A percentile compares a stretch with the other conserved stretches of the same genome.
Conservation (phyloP, 371 early-diverging fungal genomes). For the Mucor saturninus region DNA sequence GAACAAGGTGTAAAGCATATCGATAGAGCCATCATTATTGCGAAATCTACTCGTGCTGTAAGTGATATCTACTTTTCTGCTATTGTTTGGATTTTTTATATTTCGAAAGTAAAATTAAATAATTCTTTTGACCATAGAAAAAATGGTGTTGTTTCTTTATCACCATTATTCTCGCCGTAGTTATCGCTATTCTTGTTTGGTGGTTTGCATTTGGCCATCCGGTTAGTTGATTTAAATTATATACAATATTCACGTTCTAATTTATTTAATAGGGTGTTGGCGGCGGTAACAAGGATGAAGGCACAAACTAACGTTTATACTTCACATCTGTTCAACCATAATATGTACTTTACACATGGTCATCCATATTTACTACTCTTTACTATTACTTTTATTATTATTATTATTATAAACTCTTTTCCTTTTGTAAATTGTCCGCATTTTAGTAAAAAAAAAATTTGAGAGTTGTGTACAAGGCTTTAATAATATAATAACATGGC, state of each 20-base stretch:
- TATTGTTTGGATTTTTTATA: background rate
- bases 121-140: slow-evolving; percentile 45
- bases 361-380: background rate
- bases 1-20: slow-evolving; percentile 77
- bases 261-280: slow-evolving; percentile 21
- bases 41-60: slow-evolving; percentile 77
- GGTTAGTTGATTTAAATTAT: slow-evolving; percentile 19
- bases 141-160: slow-evolving; percentile 70
- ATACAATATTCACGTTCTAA: background rate
- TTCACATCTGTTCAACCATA: background rate
- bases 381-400: background rate
- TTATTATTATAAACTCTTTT: background rate
- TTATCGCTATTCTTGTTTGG: slow-evolving; percentile 58
- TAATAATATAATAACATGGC: background rate
- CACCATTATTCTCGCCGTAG: slow-evolving; percentile 52
- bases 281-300: slow-evolving; percentile 2
- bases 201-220: slow-evolving; percentile 56
- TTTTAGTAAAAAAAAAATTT: background rate
- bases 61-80: slow-evolving; percentile 8
- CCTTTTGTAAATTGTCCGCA: background rate
- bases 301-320: background rate
- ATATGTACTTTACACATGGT: background rate
- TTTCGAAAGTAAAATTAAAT: background rate
- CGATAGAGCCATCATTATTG: slow-evolving; percentile 70
- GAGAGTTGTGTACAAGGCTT: background rate